These are phyloP conservation scores for Calcarisporium arbuscula DNA, from an alignment of 2,329 filamentous ascomycete species.

Conservation along the genomic window DNA sequence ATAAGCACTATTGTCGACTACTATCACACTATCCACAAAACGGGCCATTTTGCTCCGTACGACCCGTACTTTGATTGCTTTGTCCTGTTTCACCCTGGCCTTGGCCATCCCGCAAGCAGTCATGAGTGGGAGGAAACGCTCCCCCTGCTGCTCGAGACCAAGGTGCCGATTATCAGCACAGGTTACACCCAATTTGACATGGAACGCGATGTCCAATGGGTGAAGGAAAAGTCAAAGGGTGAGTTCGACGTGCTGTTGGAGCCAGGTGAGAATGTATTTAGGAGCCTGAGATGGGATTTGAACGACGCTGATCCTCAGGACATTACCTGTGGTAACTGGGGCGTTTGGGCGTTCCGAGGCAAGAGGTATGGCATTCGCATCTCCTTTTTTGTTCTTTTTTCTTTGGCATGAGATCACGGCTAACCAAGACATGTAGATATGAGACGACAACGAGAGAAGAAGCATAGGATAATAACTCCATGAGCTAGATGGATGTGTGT, in stretches of 20 bases:
- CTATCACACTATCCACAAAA: constrained; percentile 92
- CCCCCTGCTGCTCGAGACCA: constrained; percentile 86
- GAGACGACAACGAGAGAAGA: constrained; percentile 53
- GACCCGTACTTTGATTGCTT: constrained; percentile 99
- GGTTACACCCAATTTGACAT: constrained; percentile 96
- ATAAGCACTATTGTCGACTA: constrained; percentile 98
- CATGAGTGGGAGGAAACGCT: constrained; percentile 93
- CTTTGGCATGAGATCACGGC: too few species aligned
- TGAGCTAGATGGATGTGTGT: too few species aligned
- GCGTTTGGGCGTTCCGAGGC: constrained; percentile 92
- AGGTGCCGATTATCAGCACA: constrained; percentile 88
- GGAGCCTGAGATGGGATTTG: constrained; percentile 92
- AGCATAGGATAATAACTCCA: too few species aligned
- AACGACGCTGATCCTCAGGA: constrained; percentile 95
- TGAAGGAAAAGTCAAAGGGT: constrained; percentile 74
- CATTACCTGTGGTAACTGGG: constrained; percentile 94
- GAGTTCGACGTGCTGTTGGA: constrained; percentile 90
- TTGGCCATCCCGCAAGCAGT: constrained; percentile 87
- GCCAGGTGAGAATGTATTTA: constrained; percentile 89
- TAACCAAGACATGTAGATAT: constrained; percentile 41
- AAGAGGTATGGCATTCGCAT: constrained; percentile 80
- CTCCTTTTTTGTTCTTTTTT: too few species aligned
- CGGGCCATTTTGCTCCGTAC: constrained; percentile 85
- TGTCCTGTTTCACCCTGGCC: constrained; percentile 90
- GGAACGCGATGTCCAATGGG: constrained; percentile 86